Evolutionary conservation across 179 eudicot genomes (phyloP).

Genomic region (Beta macrorhiza): DNA sequence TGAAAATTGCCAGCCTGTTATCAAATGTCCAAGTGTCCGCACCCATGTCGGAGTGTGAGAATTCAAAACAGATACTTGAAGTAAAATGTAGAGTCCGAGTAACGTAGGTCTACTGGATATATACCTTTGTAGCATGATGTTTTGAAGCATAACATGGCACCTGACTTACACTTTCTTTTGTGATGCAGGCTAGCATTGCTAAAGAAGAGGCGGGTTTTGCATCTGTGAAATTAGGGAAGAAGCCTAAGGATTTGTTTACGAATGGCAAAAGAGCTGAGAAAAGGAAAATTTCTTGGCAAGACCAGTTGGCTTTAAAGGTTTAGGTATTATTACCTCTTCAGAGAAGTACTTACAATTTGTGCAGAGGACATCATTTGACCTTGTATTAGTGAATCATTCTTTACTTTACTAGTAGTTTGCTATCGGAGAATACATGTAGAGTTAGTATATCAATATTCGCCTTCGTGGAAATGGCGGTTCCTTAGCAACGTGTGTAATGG

Average conservation of each 20-base stretch:
- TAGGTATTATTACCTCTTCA: conserved; percentile 5
- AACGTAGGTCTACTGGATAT: no score
- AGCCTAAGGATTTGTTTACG: conserved; percentile 28
- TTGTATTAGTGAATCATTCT: conserved; percentile 29
- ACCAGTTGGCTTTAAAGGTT: conserved; percentile 38
- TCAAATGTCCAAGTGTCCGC: no score
- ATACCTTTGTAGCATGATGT: not conserved
- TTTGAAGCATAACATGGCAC: not conserved
- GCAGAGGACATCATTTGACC: conserved; percentile 23
- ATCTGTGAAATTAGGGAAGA: conserved; percentile 31
- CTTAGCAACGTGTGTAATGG: not conserved
- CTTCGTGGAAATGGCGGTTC: conserved; percentile 3
- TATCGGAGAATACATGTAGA: conserved; percentile 18
- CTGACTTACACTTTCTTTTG: conserved; percentile 8
- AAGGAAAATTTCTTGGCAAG: conserved; percentile 46
- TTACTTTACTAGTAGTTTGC: conserved; percentile 14
- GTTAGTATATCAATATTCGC: not conserved
- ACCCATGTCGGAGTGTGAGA: no score
- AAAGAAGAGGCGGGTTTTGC: conserved; percentile 23
- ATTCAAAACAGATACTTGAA: no score
- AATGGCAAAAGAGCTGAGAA: conserved; percentile 33
- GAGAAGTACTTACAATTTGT: conserved; percentile 24
- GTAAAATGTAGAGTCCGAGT: no score
- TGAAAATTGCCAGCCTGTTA: no score
- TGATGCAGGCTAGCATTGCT: conserved; percentile 27